These are phyloP conservation scores for Aspergillus conjunctus DNA, from an alignment of 495 filamentous ascomycete genomes.

Conservation along the genomic window DNA sequence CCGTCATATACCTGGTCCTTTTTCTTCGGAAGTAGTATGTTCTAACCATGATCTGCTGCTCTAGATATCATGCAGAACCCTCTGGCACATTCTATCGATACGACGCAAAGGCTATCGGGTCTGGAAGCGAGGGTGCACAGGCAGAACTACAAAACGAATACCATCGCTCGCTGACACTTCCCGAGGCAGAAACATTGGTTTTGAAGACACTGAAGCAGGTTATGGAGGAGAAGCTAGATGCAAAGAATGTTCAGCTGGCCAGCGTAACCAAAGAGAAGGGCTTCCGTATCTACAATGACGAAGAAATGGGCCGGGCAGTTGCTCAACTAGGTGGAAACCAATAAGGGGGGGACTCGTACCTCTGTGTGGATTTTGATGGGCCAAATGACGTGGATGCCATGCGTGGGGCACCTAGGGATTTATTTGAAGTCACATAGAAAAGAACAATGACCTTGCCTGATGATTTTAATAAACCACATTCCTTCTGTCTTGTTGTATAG, in stretches of 20 bases:
- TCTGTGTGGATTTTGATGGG: conserved; percentile 14
- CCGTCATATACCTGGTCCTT: not conserved
- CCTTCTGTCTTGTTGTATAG: conserved; percentile 5
- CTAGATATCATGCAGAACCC: conserved; percentile 92
- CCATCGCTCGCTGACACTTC: conserved; percentile 93
- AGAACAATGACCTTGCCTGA: conserved; percentile 29
- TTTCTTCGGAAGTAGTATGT: not conserved
- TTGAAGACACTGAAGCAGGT: conserved; percentile 99
- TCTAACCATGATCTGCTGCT: conserved; percentile 10
- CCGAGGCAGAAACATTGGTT: conserved; percentile 91
- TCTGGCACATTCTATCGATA: conserved; percentile 98
- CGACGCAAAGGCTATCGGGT: conserved; percentile 98
- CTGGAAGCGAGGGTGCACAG: conserved; percentile 93
- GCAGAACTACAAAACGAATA: conserved; percentile 98
- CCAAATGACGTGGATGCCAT: conserved; percentile 18
- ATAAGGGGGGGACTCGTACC: conserved; percentile 32
- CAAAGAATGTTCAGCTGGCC: conserved; percentile 97
- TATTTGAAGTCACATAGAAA: conserved; percentile 37
- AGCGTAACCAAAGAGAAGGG: conserved; percentile 97
- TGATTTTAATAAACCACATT: conserved; percentile 15
- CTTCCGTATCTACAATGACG: conserved; percentile 96
- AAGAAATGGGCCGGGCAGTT: conserved; percentile 92
- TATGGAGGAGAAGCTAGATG: conserved; percentile 99
- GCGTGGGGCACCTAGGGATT: conserved; percentile 17
- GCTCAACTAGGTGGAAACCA: conserved; percentile 61